These are phyloP conservation scores for Penicillium occitanis DNA, from an alignment of 2,329 filamentous ascomycete genomes.

Conservation along the genomic window DNA sequence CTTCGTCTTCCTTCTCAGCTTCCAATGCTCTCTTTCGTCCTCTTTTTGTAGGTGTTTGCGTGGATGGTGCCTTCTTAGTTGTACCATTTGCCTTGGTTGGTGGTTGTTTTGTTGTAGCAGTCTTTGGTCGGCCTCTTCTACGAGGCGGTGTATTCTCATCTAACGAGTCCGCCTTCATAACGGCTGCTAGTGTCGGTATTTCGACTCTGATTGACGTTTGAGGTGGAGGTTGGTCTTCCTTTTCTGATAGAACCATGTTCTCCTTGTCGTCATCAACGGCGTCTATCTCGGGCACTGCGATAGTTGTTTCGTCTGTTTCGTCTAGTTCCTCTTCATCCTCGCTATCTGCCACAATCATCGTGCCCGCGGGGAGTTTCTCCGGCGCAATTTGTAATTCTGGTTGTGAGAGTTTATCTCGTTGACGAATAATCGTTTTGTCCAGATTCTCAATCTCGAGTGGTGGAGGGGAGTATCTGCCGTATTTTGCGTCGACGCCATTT, in stretches of 20 bases:
- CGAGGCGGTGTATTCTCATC: not conserved
- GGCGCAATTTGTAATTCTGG: not conserved
- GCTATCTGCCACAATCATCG: constrained; percentile 14
- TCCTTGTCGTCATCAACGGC: constrained; percentile 11
- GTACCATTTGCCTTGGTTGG: not conserved
- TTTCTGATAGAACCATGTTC: not conserved
- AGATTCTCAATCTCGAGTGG: constrained; percentile 20
- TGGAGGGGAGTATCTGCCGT: constrained; percentile 20
- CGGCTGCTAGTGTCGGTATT: constrained; percentile 15
- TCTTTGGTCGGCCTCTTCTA: constrained; percentile 19
- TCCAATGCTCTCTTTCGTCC: not conserved
- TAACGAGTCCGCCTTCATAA: not conserved
- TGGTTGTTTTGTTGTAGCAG: not conserved
- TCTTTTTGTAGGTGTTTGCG: not conserved
- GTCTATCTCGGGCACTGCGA: not conserved
- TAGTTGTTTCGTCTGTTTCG: not conserved
- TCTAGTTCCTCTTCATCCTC: constrained; percentile 11
- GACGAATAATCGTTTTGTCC: constrained; percentile 17
- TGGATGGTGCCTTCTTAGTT: not conserved
- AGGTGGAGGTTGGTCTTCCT: not conserved
- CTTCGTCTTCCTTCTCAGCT: not conserved
- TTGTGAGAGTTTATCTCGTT: not conserved
- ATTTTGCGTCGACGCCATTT: not conserved
- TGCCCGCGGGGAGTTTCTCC: not conserved
- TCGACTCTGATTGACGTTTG: constrained; percentile 19